These are phyloP conservation scores for Geotrichum fermentans DNA, from an alignment of 1,139 yeast species.

Conservation along the genomic window DNA sequence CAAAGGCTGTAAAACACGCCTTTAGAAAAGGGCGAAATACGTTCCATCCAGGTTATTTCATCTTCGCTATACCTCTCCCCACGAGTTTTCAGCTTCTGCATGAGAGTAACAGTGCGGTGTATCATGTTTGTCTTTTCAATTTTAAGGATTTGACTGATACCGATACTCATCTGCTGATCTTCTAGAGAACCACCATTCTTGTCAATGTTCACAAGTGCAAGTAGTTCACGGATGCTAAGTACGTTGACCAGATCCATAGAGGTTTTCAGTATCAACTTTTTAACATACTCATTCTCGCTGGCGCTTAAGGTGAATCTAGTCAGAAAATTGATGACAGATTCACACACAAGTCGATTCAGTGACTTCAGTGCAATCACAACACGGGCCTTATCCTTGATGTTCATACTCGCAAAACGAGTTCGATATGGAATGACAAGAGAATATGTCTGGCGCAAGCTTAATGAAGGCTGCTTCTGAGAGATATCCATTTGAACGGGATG, in stretches of 20 bases:
- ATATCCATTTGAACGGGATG: neutral
- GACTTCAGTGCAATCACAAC: neutral
- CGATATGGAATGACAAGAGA: conserved; percentile 1
- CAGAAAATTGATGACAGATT: conserved; percentile 6
- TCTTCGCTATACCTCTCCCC: neutral
- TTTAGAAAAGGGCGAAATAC: neutral
- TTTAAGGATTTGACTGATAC: neutral
- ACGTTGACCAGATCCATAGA: neutral
- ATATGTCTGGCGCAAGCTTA: neutral
- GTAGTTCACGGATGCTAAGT: no score
- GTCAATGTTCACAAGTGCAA: no score
- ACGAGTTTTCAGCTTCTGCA: neutral
- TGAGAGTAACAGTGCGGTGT: neutral
- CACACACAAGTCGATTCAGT: neutral
- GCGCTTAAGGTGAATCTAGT: neutral
- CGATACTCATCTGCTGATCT: no score
- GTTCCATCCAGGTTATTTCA: neutral
- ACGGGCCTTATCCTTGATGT: neutral
- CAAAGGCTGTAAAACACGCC: no score
- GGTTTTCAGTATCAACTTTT: neutral
- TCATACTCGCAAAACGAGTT: neutral
- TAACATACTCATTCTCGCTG: neutral
- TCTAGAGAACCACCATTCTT: no score
- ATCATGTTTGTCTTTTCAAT: neutral
- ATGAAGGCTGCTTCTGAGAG: neutral